Evolutionary conservation across 1,139 yeast genomes (phyloP), one percentile per base, ranked within the genome.

Genomic region (Candida buenavistaensis): DNA sequence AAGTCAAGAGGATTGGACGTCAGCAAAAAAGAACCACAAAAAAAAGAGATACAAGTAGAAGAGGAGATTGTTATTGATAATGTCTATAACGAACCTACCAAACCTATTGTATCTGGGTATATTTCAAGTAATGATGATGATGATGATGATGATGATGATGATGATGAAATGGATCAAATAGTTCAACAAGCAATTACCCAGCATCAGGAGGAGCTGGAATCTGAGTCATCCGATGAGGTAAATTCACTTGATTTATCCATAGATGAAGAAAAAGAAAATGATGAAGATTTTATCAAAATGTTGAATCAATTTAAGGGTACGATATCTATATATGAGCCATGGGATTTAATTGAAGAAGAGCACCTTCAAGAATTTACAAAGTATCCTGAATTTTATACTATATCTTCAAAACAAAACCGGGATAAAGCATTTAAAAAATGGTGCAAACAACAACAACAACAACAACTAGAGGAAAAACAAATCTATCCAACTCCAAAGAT

Each of bases 291-390:
- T 39, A 37, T 39, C 4, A 28, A 32, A 2, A 48, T 69, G 13
- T 52, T 70, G 5, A 55, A 60, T 20, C 27, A 38, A 5, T 49
- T 51, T 34, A 41, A 51, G 25, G 41, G 50, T 15, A 41, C 44
- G 24, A 61, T 68, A 14, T 61, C 69, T 4, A 32, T 51, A 15
- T 64, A 54, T 44, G 68, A 68, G 28, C 60, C 71, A 3, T 70
- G 74, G 70, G 52, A 53, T 32, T 40, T 70, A 17, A 57, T 68
- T 1, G 68, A 67, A 40, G 74, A 68, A 35, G 67, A 63, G 17
- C 45, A 63, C 12, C 51, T 65, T 8, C 32, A 47, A 2, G 60
- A 59, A 13, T 50, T 69, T 14, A 57, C 54, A 7, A 50, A 51
- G 26, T 37, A 45, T 23, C 64, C 72, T 1, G 58, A 51, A n/a